Percentiles rank a stretch among this genome's conserved stretches.
Evolutionary conservation across 139 green algal species (phyloP).

Genomic region (Auxenochlorella pyrenoidosa): DNA sequence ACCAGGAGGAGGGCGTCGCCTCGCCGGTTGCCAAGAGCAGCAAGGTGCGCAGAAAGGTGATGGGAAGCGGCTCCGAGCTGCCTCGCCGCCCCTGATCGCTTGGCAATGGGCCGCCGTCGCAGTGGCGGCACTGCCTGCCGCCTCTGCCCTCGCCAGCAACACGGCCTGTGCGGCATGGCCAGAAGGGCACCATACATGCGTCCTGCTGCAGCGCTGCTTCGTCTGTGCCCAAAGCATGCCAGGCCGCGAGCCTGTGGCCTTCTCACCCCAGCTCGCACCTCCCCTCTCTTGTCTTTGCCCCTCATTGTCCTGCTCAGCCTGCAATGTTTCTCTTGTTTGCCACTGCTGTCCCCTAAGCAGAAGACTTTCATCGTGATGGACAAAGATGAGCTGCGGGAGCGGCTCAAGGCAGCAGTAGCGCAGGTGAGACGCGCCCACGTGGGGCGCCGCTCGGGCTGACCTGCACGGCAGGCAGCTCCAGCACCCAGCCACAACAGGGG

Average conservation of each 20-base stretch:
- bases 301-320: neutral
- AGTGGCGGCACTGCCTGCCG: neutral
- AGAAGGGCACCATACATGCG: neutral
- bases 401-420: constrained; percentile 7
- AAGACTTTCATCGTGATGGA: constrained; percentile 22
- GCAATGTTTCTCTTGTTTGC: neutral
- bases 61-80: neutral
- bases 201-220: neutral
- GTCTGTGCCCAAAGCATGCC: neutral
- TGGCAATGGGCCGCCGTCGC: neutral
- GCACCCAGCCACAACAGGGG: neutral
- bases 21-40: constrained; percentile 11
- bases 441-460: neutral
- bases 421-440: neutral
- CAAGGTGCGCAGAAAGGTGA: neutral
- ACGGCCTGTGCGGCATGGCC: too few species aligned
- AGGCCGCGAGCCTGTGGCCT: neutral
- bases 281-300: neutral
- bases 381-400: constrained; percentile 23
- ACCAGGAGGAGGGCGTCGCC: neutral
- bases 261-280: too few species aligned
- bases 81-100: too few species aligned
- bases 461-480: too few species aligned
- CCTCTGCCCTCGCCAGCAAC: too few species aligned
- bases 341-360: neutral